Evolutionary conservation across 306 rosid genomes (phyloP).

Genomic region (Prunus mongolica): DNA sequence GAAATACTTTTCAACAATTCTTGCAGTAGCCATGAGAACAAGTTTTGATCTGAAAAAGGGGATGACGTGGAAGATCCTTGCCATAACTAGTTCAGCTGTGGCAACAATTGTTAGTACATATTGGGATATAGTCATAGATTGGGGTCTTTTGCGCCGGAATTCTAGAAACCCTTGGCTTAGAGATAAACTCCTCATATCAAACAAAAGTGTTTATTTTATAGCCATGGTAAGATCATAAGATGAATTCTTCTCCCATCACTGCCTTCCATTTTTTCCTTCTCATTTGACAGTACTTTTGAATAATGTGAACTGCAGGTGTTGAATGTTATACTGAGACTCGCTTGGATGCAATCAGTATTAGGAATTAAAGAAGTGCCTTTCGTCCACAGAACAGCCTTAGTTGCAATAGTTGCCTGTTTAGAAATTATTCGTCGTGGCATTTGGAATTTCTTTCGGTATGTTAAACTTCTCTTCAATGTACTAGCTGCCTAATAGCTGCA

Average conservation of each 20-base stretch:
- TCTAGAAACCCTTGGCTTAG: constrained; percentile 70
- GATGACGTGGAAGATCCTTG: constrained; percentile 28
- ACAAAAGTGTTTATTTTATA: constrained; percentile 51
- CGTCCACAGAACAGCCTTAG: constrained; percentile 53
- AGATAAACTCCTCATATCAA: constrained; percentile 55
- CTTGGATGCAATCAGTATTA: constrained; percentile 76
- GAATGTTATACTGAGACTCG: constrained; percentile 62
- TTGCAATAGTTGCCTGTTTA: constrained; percentile 60
- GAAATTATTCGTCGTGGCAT: constrained; percentile 85
- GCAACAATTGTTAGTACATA: constrained; percentile 44
- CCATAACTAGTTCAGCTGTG: constrained; percentile 30
- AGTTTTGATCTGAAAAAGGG: constrained; percentile 25
- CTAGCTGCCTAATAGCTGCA: no score
- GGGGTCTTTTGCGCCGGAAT: constrained; percentile 48
- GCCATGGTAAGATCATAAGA: constrained; percentile 43
- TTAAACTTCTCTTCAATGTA: neutral
- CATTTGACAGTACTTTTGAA: neutral
- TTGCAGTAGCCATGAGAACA: constrained; percentile 57
- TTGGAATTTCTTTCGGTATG: constrained; percentile 85
- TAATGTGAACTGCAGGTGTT: constrained; percentile 41
- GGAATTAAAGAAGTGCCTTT: constrained; percentile 49
- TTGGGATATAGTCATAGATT: constrained; percentile 57
- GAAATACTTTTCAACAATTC: constrained; percentile 40
- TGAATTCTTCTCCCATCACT: neutral
- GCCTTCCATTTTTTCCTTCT: neutral